phyloP scores from a whole-genome alignment of 257 asterid genomes.

The Petrea volubilis region DNA sequence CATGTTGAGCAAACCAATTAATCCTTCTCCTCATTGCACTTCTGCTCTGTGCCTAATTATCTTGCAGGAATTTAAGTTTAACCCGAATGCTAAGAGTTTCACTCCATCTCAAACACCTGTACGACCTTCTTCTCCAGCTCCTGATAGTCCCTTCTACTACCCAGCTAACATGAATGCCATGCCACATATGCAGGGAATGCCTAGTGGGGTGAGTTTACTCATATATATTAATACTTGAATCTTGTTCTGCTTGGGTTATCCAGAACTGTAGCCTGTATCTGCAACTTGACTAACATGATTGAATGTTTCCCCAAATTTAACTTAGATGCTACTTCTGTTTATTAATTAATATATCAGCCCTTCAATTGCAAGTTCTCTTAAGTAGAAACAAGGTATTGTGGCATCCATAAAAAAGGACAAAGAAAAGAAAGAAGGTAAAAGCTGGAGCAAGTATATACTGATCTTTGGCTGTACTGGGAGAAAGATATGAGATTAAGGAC shows the following conservation, averaged over 20 bases:
- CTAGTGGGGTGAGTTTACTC: slow-evolving; percentile 52
- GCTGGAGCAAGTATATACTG: neutral
- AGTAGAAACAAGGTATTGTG: neutral
- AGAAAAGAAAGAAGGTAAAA: neutral
- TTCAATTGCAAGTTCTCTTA: neutral
- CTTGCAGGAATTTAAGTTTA: slow-evolving; percentile 60
- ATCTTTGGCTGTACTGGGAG: too few relatives aligned
- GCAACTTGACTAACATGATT: neutral
- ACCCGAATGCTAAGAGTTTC: slow-evolving; percentile 64
- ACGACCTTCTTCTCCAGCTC: slow-evolving; percentile 63
- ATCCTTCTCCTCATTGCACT: too few relatives aligned
- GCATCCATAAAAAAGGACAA: neutral
- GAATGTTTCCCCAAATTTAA: neutral
- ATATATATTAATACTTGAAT: neutral
- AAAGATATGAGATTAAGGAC: too few relatives aligned
- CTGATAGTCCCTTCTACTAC: slow-evolving; percentile 65
- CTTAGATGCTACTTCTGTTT: neutral
- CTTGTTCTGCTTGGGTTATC: neutral
- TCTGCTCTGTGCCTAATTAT: too few relatives aligned
- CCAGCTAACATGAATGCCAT: slow-evolving; percentile 53
- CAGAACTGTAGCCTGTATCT: neutral
- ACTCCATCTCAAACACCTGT: slow-evolving; percentile 52
- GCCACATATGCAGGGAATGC: slow-evolving; percentile 63
- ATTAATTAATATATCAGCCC: neutral
- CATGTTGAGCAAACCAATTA: too few relatives aligned